Base-by-base conservation (phyloP, 1,284 basidiomycete species). In the Tilletia caries region DNA sequence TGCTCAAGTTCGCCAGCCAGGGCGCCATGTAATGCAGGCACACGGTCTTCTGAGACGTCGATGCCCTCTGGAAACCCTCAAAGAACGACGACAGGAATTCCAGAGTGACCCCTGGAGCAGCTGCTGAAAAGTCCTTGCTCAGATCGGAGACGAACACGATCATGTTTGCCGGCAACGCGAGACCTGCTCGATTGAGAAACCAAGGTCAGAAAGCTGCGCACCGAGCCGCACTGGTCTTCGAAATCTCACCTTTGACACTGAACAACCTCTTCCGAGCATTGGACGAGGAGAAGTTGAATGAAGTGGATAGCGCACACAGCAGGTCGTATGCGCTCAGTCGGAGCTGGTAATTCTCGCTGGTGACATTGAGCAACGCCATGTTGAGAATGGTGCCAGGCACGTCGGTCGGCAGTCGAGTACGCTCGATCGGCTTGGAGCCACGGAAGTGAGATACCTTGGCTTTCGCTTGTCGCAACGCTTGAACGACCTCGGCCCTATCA, bases 291-390 rank as follows among this genome's bases (percentile, higher is more conserved):
- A 81, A 81, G 67, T 77, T 81, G 76, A 81, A 81, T 58, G 78
- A 79, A 1, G 75, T 77, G 29, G 75, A 77, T n/a, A 81, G 70
- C n/a, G 79, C 79, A 52, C 78, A 81, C 29, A 81, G 72, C 43
- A 81, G 70, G 34, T 81, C 76, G 72, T 81, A 81, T 1, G 79
- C 79, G 50, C 76, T 73, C n/a, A 77, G 65, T 33, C 79, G 71
- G 27, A 81, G 67, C 18, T 70, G 69, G 25, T 72, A 70, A 50
- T 79, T 75, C 37, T 70, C 71, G 69, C 77, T 79, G 66, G 76
- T 79, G 66, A 77, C 76, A 70, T 81, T 81, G 77, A 79, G 76
- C 78, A 81, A 76, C 18, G 79, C 79, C 77, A 81, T 81, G 70
- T 81, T 81, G 67, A 81, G 75, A 70, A 81, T 68, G 29, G 78